phyloP scores from a whole-genome alignment of 2,329 filamentous ascomycete genomes.

The Pseudogymnoascus sp. region DNA sequence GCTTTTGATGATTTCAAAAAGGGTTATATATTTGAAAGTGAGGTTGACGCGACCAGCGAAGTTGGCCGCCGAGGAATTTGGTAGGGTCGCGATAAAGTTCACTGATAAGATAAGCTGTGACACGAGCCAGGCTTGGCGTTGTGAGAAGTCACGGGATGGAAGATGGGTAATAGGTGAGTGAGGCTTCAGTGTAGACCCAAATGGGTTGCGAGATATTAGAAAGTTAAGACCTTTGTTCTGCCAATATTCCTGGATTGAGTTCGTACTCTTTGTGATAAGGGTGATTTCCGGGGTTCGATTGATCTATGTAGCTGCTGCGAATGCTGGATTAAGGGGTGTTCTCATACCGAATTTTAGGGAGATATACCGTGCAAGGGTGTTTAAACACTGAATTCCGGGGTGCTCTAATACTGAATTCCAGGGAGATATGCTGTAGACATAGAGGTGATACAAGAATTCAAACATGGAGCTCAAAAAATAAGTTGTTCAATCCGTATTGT shows the following conservation, averaged over 20 bases:
- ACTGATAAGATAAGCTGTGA: neutral
- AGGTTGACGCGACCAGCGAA: conserved; percentile 2
- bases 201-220: neutral
- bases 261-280: neutral
- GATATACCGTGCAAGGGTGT: no score
- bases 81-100: neutral
- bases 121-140: neutral
- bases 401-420: neutral
- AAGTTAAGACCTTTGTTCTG: neutral
- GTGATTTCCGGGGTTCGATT: neutral
- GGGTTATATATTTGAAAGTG: neutral
- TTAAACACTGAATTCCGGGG: neutral
- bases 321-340: neutral
- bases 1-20: neutral
- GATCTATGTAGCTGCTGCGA: neutral
- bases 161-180: no score
- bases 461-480: neutral
- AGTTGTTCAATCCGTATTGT: neutral
- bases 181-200: neutral
- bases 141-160: neutral
- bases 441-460: neutral
- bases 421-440: neutral
- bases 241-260: neutral
- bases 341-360: no score
- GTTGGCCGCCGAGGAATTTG: neutral